Base-by-base conservation (phyloP, 148 eudicot species). In the Hydrangea macrophylla region DNA sequence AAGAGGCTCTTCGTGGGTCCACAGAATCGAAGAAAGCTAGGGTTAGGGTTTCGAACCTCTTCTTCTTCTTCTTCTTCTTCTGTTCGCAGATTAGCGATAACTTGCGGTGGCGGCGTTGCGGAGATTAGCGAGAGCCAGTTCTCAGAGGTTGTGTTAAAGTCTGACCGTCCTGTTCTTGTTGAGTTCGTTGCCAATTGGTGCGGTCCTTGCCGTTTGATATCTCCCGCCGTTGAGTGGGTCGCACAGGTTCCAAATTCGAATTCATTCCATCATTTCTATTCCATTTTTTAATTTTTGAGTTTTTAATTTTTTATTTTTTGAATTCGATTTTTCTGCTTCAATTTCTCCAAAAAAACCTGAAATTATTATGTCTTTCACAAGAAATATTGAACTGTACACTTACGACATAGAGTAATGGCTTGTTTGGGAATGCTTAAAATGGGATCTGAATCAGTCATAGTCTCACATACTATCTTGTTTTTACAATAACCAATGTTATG, bases 181-280 rank as follows among this genome's bases (percentile, higher is more conserved):
- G 88, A 84, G 57, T 84, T 84, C 67, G 80, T 84, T 6, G 85
- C 88, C 45, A 68, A 74, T 33, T 84, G 88, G 88, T 81, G 88
- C 55, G 88, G 88, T 54, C 88, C 88, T 64, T 84, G 88, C 75
- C 88, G 85, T 11, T 63, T 84, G 58, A 79, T 84, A 44, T 74
- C 85, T 70, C 85, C 85, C 36, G 81, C 83, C 28, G 48, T 84
- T 40, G 76, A 81, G 26, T 64, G 71, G 39, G 55, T 76, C 39
- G 78, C 88, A 67, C 72, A 81, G 78, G 85, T 81, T 64, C 45
- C 33, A 12, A 42, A n/a, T n/a, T n/a, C n/a, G n/a, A n/a, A n/a
- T n/a, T 42, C 48, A 42, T 31, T 1, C 13, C 13, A 0, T 31
- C 36, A 0, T 36, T 15, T 40, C 33, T 22, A n/a, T 39, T 71